Percentiles rank a stretch among this genome's conserved stretches.
Evolutionary conservation across 805 yeast species (phyloP).

Genomic region (Debaryomyces hansenii): DNA sequence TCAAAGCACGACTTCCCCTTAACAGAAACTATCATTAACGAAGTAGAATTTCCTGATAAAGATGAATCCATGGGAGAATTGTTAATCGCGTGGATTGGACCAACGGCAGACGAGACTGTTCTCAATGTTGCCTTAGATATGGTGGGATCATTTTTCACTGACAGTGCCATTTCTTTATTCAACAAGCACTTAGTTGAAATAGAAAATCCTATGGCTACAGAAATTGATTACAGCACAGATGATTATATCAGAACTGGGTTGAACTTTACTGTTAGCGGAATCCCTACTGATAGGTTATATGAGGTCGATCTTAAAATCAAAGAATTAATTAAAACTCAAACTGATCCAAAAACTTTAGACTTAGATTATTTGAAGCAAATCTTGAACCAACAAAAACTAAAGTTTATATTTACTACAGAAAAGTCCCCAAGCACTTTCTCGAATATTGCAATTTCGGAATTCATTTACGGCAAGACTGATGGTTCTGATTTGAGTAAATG

Average conservation of each 20-base stretch:
- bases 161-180: constrained; percentile 74
- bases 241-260: constrained; percentile 67
- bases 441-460: constrained; percentile 70
- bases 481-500: constrained; percentile 59
- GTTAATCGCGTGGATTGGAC: constrained; percentile 79
- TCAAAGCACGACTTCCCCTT: constrained; percentile 48
- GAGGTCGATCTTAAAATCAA: constrained; percentile 55
- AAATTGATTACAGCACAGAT: constrained; percentile 67
- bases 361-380: constrained; percentile 64
- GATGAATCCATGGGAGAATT: constrained; percentile 85
- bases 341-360: constrained; percentile 54
- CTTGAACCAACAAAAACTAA: constrained; percentile 62
- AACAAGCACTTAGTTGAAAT: constrained; percentile 73
- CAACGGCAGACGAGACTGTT: constrained; percentile 51
- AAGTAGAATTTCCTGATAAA: constrained; percentile 80
- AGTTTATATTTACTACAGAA: constrained; percentile 61
- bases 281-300: constrained; percentile 64
- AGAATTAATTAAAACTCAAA: constrained; percentile 53
- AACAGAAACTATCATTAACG: constrained; percentile 39
- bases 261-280: constrained; percentile 61
- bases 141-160: constrained; percentile 71
- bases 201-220: constrained; percentile 78
- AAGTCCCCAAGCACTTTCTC: constrained; percentile 61
- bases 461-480: constrained; percentile 70
- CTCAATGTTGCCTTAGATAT: constrained; percentile 69